Evolutionary conservation across 1,284 basidiomycete genomes (phyloP).

Genomic region (Malassezia equina): DNA sequence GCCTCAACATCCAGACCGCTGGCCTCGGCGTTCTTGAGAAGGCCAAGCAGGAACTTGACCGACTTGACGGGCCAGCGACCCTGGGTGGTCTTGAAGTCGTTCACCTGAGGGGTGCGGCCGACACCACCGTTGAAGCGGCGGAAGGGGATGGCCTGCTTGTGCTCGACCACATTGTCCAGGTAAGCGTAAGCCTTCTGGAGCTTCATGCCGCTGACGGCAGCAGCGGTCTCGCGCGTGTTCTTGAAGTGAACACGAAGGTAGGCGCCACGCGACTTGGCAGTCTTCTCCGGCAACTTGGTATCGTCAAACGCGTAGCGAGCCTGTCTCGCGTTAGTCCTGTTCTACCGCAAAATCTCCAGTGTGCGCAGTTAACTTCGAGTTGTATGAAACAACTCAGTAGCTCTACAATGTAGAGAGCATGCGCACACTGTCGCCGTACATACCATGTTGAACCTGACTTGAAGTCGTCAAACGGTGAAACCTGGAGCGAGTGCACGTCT

Average conservation of each 20-base stretch:
- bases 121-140: constrained; percentile 92
- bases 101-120: constrained; percentile 91
- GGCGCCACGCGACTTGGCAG: constrained; percentile 66
- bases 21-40: constrained; percentile 97
- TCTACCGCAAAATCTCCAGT: not conserved
- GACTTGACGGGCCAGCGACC: constrained; percentile 99
- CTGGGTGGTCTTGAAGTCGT: constrained; percentile 93
- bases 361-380: not conserved
- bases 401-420: not conserved
- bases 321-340: constrained; percentile 15
- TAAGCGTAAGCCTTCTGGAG: constrained; percentile 91
- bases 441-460: constrained; percentile 15
- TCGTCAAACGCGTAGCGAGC: constrained; percentile 48
- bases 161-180: constrained; percentile 85
- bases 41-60: constrained; percentile 82
- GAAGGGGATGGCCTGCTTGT: constrained; percentile 97
- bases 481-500: not conserved
- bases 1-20: constrained; percentile 91
- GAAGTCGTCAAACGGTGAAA: constrained; percentile 17
- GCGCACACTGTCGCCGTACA: not conserved
- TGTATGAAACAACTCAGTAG: not conserved
- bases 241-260: constrained; percentile 99
- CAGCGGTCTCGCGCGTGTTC: constrained; percentile 73
- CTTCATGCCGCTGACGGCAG: constrained; percentile 64
- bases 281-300: constrained; percentile 46